phyloP scores from a whole-genome alignment of 106 monocot genomes.

The Gastrodia elata region DNA sequence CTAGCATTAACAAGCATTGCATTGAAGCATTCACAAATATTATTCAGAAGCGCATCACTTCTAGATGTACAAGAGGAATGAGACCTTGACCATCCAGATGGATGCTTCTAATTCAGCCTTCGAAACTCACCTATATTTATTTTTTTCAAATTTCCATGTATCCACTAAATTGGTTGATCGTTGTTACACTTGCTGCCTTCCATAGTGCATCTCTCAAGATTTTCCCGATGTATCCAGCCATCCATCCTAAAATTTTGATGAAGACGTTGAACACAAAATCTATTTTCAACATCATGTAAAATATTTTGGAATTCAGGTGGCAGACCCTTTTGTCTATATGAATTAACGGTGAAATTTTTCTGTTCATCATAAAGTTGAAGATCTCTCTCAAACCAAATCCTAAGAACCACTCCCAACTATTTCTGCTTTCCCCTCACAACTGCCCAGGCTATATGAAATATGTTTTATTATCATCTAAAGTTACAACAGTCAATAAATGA shows the following conservation, averaged over 20 bases:
- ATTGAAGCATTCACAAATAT: not conserved
- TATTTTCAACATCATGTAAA: not conserved
- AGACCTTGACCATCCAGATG: not conserved
- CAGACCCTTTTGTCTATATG: not conserved
- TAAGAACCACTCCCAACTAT: not conserved
- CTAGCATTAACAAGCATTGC: not conserved
- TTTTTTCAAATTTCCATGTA: not conserved
- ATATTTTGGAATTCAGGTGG: not conserved
- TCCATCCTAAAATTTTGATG: not conserved
- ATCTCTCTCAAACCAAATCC: not conserved
- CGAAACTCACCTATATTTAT: not conserved
- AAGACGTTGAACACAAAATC: not conserved
- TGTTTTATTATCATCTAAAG: not conserved
- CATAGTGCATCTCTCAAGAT: not conserved
- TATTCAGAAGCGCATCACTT: not conserved
- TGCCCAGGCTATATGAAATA: not conserved
- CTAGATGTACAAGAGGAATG: not conserved
- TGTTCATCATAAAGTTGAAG: not conserved
- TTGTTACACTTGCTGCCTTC: not conserved
- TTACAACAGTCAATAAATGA: not conserved
- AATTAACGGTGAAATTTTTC: not conserved
- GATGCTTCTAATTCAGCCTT: not conserved
- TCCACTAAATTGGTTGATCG: not conserved
- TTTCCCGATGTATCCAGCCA: not conserved
- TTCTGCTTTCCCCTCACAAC: not conserved